Conservation (phyloP, 2,329 filamentous ascomycete species). For the Penicillium sp. region DNA sequence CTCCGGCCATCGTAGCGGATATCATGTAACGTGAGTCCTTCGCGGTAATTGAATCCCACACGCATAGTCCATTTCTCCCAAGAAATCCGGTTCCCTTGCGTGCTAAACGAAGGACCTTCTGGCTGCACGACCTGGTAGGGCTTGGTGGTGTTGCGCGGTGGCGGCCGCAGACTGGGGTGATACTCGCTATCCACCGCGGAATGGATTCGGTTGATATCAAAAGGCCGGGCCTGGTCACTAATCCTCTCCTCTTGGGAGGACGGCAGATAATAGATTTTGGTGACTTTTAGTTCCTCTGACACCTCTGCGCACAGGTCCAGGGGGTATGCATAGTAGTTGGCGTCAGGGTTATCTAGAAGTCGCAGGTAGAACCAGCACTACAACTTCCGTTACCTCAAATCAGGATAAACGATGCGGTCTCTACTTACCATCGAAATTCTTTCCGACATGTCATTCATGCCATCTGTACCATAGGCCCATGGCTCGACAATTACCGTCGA, state of each 20-base stretch:
- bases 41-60: conserved; percentile 46
- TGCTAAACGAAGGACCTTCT: conserved; percentile 34
- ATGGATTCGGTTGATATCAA: conserved; percentile 41
- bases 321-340: conserved; percentile 59
- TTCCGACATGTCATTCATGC: conserved; percentile 47
- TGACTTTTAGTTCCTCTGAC: conserved; percentile 49
- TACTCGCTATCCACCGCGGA: conserved; percentile 31
- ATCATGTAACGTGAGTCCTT: conserved; percentile 43
- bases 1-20: conserved; percentile 38
- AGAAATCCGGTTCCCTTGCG: conserved; percentile 25
- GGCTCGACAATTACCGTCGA: conserved; percentile 49
- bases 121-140: conserved; percentile 38
- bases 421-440: conserved; percentile 48
- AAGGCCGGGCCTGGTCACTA: conserved; percentile 34
- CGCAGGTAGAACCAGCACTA: conserved; percentile 33
- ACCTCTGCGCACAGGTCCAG: conserved; percentile 54
- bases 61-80: conserved; percentile 47
- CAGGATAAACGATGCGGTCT: too few species aligned
- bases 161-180: conserved; percentile 29
- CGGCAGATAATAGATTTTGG: conserved; percentile 50
- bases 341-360: conserved; percentile 43
- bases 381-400: background rate
- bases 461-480: conserved; percentile 54
- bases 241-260: conserved; percentile 40
- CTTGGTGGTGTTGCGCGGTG: conserved; percentile 34